Evolutionary conservation across 306 rosid species (phyloP), one percentile per base, ranked within the genome.

Genomic region (Boehmeria nivea): DNA sequence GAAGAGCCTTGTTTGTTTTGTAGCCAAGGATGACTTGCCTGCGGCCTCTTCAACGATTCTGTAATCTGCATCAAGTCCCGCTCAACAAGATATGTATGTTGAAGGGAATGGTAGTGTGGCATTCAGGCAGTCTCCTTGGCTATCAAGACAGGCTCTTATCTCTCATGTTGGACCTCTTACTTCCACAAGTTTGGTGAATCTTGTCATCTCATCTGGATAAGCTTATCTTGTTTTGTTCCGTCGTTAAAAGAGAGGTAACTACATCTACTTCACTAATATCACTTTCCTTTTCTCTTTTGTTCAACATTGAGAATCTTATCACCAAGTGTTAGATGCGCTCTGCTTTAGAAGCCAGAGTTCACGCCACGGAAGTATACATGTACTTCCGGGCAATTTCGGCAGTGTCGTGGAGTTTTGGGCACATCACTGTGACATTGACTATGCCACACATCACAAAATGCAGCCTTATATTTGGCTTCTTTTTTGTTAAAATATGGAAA

Each of bases 21-120:
- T 79, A 79, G 85, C 85, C 81, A 79, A 75, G 85, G 79, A 79
- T 79, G 85, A 75, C 79, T 75, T 72, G 85, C 81, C 85, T 75
- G 77, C 53, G 47, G 54, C 72, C 67, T 69, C 66, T 46, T 43
- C 42, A 12, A 60, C 26, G 65, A 60, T 36, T 36, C 22, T 3
- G 34, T 3, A 28, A 28, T 10, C 44, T n/a, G n/a, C n/a, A n/a
- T n/a, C n/a, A n/a, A n/a, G n/a, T n/a, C n/a, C n/a, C n/a, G n/a
- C n/a, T n/a, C n/a, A n/a, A n/a, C n/a, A n/a, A n/a, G n/a, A n/a
- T n/a, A n/a, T n/a, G n/a, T n/a, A n/a, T n/a, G n/a, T n/a, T n/a
- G n/a, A 21, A 14, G 16, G 40, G 54, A 36, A 24, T 61, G 67
- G 72, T 63, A 26, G 5, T 14, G 44, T 65, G 78, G 53, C 42